Percentiles rank a stretch among this genome's conserved stretches.
Conservation (phyloP, 177 flowering plant species). For the Tripterygium wilfordii region DNA sequence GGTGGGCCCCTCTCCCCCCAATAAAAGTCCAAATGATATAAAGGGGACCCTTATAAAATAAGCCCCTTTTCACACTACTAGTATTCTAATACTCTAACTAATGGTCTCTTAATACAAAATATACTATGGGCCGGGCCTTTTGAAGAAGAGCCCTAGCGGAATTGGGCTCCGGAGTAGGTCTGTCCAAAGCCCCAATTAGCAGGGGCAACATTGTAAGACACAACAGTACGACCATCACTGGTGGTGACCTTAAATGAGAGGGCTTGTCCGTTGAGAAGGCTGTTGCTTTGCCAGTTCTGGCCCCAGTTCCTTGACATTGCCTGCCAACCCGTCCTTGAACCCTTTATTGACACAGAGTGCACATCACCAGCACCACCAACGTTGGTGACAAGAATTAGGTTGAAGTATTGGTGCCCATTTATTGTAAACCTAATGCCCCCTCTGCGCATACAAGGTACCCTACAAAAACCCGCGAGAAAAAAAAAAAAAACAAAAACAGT, state of each 20-base stretch:
- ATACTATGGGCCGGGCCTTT: no score
- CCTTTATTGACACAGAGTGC: conserved; percentile 36
- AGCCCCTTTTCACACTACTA: no score
- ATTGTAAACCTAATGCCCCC: conserved; percentile 61
- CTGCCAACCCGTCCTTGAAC: conserved; percentile 44
- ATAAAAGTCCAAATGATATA: conserved; percentile 5
- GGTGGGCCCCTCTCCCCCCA: no score
- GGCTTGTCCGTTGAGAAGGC: conserved; percentile 38
- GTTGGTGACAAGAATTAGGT: conserved; percentile 47
- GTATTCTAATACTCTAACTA: no score
- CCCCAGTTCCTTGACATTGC: conserved; percentile 64
- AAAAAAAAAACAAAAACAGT: conserved; percentile 1
- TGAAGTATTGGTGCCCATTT: conserved; percentile 70
- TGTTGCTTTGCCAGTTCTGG: conserved; percentile 61
- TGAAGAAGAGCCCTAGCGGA: conserved; percentile 22
- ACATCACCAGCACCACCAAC: conserved; percentile 71
- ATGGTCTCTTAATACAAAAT: no score
- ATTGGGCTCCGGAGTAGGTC: conserved; percentile 45
- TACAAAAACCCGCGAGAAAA: conserved; percentile 8
- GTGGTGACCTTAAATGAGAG: conserved; percentile 53
- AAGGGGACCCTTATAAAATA: conserved; percentile 19
- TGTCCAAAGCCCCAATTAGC: conserved; percentile 52
- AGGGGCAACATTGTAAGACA: conserved; percentile 43
- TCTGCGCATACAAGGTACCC: conserved; percentile 43
- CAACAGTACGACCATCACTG: conserved; percentile 37